These are phyloP conservation scores for Penicillium steckii DNA, from an alignment of 495 filamentous ascomycete species.

Conservation along the genomic window DNA sequence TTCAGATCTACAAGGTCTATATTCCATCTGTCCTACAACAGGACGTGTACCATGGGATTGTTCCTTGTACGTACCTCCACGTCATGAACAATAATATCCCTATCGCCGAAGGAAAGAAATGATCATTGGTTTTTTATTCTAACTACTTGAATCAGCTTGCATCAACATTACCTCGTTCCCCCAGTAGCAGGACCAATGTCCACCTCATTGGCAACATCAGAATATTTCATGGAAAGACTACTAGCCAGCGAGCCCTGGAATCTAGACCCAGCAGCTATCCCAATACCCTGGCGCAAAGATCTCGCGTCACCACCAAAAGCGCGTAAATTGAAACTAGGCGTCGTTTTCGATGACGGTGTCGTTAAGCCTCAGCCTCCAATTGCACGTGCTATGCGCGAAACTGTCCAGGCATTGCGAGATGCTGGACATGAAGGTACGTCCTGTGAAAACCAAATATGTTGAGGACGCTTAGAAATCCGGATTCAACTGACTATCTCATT, in stretches of 20 bases:
- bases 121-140: too few relatives aligned
- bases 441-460: too few relatives aligned
- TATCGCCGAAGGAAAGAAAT: too few relatives aligned
- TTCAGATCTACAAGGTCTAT: conserved; percentile 61
- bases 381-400: conserved; percentile 36
- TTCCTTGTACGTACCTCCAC: conserved; percentile 27
- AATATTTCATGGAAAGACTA: conserved; percentile 41
- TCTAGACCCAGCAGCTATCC: conserved; percentile 37
- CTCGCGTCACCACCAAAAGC: conserved; percentile 12
- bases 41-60: conserved; percentile 51
- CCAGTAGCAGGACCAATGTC: conserved; percentile 45
- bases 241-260: conserved; percentile 38
- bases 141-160: conserved; percentile 11
- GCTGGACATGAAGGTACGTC: conserved; percentile 43
- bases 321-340: conserved; percentile 46
- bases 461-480: too few relatives aligned
- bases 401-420: conserved; percentile 34
- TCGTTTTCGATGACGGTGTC: conserved; percentile 51
- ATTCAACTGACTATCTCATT: background rate
- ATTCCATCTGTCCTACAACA: conserved; percentile 59
- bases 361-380: conserved; percentile 55
- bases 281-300: conserved; percentile 42
- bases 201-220: conserved; percentile 35
- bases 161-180: conserved; percentile 32
- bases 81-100: too few relatives aligned